Conservation (phyloP, 2,329 filamentous ascomycete species). For the Nigrospora oryzae region DNA sequence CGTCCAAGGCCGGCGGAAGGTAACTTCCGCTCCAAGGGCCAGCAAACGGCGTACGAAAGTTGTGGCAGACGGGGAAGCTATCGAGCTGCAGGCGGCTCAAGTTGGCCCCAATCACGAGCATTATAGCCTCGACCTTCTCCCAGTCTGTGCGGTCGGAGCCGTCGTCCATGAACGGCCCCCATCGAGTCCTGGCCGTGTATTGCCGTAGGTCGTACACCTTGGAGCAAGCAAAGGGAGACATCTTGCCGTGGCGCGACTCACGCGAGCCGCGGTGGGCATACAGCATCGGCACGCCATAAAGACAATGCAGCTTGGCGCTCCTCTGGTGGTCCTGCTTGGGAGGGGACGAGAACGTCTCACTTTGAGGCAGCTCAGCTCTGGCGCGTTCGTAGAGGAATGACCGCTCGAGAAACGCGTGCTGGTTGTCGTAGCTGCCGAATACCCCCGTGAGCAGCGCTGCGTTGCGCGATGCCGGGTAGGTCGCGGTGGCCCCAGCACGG, state of each 20-base stretch:
- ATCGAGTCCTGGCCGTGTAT: constrained; percentile 51
- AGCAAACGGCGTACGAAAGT: constrained; percentile 47
- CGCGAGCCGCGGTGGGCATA: constrained; percentile 18
- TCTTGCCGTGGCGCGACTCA: constrained; percentile 22
- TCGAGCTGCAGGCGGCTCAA: constrained; percentile 38
- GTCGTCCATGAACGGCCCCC: constrained; percentile 67
- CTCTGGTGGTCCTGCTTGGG: constrained; percentile 45
- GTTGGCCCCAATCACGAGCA: constrained; percentile 61
- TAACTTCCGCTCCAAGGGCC: constrained; percentile 46
- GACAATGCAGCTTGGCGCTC: constrained; percentile 62
- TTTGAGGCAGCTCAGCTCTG: constrained; percentile 23
- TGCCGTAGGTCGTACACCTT: constrained; percentile 67
- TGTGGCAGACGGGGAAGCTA: constrained; percentile 33
- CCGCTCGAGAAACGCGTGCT: constrained; percentile 52
- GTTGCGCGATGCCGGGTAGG: constrained; percentile 37
- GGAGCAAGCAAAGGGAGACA: constrained; percentile 50
- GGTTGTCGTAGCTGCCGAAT: constrained; percentile 39
- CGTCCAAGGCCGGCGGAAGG: constrained; percentile 21
- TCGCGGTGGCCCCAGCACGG: constrained; percentile 20
- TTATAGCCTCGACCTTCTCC: constrained; percentile 71
- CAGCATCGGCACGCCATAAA: constrained; percentile 55
- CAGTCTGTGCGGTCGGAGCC: constrained; percentile 58
- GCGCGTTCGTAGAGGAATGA: constrained; percentile 57
- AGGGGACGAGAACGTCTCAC: constrained; percentile 13
- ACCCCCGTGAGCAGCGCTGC: constrained; percentile 32